Evolutionary conservation across 176 grass and related monocot species (phyloP), one percentile per base, ranked within the genome.

Genomic region (Aegilops speltoides): DNA sequence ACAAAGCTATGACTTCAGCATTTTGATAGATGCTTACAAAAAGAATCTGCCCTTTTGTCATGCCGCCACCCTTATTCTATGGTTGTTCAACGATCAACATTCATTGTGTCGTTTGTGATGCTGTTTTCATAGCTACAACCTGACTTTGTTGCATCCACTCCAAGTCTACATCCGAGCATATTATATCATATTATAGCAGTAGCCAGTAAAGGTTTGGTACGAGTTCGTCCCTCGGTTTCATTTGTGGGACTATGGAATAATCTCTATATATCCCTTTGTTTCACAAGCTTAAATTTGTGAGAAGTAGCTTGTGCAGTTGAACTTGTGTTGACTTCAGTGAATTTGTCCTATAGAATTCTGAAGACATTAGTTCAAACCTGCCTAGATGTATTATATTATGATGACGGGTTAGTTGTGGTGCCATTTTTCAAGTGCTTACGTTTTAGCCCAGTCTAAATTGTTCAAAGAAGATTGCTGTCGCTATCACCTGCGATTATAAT

Each of bases 31-130:
- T 82, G 69, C 56, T 16, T 73, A 82, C 83, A 89, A 79, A 76
- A 23, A 34, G 19, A 76, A 31, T 86, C 23, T 43, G 38, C 8
- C 17, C 36, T 79, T 88, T 78, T 78, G 52, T 71, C 64, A 56
- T 38, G 37, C 29, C 64, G 26, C 43, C 68, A 23, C 8, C 36
- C 50, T 68, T 28, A 57, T 46, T 79, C 45, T 67, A 87, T 19
- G 89, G 85, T 87, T 48, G 89, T 87, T 91, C 81, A 91, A 74
- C 89, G 54, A 86, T 83, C 73, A 26, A 40, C 72, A 6, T 72
- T 48, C 61, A 22, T 54, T 28, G 34, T 43, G 88, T 32, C 46
- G 6, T 32, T 90, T 25, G 11, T 65, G 40, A 12, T 73, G 64
- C 38, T 71, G 10, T 56, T 40, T 52, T 22, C 24, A 8, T 73